A percentile compares a stretch with the other conserved stretches of the same genome.
phyloP scores from a whole-genome alignment of 768 basidiomycete species.

The Hebeloma cylindrosporum region DNA sequence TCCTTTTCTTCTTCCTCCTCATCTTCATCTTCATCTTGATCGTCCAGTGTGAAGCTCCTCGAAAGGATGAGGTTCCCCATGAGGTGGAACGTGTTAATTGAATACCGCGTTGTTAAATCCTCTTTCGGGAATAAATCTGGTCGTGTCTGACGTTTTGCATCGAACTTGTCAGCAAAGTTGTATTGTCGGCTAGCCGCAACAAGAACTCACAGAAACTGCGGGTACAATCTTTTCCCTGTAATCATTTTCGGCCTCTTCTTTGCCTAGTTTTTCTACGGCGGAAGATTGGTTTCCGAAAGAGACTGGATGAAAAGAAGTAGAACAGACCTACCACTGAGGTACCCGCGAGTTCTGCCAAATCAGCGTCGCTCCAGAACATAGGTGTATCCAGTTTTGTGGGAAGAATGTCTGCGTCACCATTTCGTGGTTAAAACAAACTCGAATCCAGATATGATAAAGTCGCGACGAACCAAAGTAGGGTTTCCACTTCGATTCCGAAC shows the following conservation, averaged over 20 bases:
- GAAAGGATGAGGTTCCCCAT: constrained; percentile 93
- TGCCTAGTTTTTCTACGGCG: constrained; percentile 78
- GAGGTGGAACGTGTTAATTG: constrained; percentile 75
- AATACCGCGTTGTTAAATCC: constrained; percentile 50
- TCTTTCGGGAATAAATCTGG: constrained; percentile 68
- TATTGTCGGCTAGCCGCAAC: not conserved
- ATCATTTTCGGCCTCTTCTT: constrained; percentile 74
- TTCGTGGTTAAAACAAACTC: constrained; percentile 2
- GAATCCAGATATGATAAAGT: not conserved
- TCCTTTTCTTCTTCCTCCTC: constrained; percentile 28
- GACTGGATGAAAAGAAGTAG: not conserved
- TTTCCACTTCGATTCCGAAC: constrained; percentile 62
- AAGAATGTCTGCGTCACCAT: constrained; percentile 50
- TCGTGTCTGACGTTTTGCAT: too few relatives aligned
- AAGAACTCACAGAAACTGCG: constrained; percentile 41
- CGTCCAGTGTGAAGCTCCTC: constrained; percentile 84
- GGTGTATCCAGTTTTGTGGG: constrained; percentile 81
- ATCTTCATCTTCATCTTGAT: constrained; percentile 44
- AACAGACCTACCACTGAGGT: constrained; percentile 84
- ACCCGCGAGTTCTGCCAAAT: constrained; percentile 73
- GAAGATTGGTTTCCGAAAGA: constrained; percentile 1
- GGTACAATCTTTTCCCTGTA: constrained; percentile 69
- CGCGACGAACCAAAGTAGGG: constrained; percentile 68
- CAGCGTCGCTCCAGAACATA: constrained; percentile 88
- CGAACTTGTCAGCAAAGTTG: constrained; percentile 4